These are phyloP conservation scores for Akanthomyces dipterigenus DNA, from an alignment of 2,329 filamentous ascomycete species.

Conservation along the genomic window DNA sequence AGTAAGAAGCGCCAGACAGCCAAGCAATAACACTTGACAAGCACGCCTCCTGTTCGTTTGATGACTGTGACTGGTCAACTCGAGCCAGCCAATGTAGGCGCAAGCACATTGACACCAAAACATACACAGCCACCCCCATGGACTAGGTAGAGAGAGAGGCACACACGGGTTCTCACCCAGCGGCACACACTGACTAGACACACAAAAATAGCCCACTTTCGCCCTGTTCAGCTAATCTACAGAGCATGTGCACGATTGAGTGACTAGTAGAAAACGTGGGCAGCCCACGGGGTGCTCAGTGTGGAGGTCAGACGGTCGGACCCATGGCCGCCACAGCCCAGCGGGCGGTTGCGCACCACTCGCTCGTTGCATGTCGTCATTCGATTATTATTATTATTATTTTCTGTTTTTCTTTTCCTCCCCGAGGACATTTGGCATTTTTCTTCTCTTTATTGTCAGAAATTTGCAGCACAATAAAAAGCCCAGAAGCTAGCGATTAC, in stretches of 20 bases:
- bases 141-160: not conserved
- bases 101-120: not conserved
- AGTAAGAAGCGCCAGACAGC: not conserved
- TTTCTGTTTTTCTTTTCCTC: no score
- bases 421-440: no score
- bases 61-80: not conserved
- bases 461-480: no score
- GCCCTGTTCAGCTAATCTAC: not conserved
- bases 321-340: slow-evolving; percentile 2
- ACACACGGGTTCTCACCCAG: not conserved
- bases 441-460: not conserved
- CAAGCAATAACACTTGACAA: not conserved
- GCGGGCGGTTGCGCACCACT: slow-evolving; percentile 3
- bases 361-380: slow-evolving; percentile 9
- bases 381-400: no score
- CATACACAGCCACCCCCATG: not conserved
- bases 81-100: not conserved
- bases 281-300: slow-evolving; percentile 6
- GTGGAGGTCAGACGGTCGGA: slow-evolving; percentile 10
- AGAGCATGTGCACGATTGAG: slow-evolving; percentile 4
- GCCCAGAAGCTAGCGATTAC: no score
- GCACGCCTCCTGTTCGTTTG: not conserved
- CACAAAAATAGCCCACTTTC: not conserved
- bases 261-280: slow-evolving; percentile 8
- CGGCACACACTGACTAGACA: not conserved